Evolutionary conservation across 2,329 filamentous ascomycete species (phyloP), one percentile per base, ranked within the genome.

Genomic region (Helicocarpus griseus): DNA sequence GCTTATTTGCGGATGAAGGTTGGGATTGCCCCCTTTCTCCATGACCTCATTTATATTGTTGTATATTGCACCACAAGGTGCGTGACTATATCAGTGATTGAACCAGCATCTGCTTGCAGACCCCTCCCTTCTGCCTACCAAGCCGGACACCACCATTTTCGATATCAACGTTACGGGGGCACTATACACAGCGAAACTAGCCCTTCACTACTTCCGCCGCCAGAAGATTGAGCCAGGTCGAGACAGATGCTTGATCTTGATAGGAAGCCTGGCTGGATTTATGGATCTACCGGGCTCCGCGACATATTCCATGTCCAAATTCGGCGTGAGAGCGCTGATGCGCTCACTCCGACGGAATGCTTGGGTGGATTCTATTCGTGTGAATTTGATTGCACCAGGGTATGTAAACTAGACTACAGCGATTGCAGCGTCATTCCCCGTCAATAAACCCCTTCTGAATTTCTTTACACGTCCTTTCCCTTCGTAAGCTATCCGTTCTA

Each of bases 161-260:
- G 58, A 72, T 8, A 65, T 72, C 24, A 72, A 73, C 49, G 55
- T 73, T 9, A 58, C 65, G 4, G 74, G 73, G 2, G 66, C 65
- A 0, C 50, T 74, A 3, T 76, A 74, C 57, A 76, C 74, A 0
- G 66, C 69, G 52, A 76, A 75, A 55, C 63, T 77, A 0, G 73
- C 73, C 0, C 58, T 52, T 1, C 67, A 70, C 56, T 67, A 71
- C 55, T 70, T 70, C 53, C 63, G 65, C 43, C 61, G 58, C 8
- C 58, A 64, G 49, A 61, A 62, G 29, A 39, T 51, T 24, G 62
- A 62, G 39, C 53, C 61, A 40, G 47, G 54, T 11, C 56, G 55
- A 13, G 64, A 64, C 53, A 64, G 60, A 4, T 64, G 59, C 49
- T 53, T 69, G 41, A 53, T 68, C 26, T 52, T 69, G 22, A 66